Evolutionary conservation across 371 early-diverging fungal genomes (phyloP).

Genomic region (Mortierella sp.): DNA sequence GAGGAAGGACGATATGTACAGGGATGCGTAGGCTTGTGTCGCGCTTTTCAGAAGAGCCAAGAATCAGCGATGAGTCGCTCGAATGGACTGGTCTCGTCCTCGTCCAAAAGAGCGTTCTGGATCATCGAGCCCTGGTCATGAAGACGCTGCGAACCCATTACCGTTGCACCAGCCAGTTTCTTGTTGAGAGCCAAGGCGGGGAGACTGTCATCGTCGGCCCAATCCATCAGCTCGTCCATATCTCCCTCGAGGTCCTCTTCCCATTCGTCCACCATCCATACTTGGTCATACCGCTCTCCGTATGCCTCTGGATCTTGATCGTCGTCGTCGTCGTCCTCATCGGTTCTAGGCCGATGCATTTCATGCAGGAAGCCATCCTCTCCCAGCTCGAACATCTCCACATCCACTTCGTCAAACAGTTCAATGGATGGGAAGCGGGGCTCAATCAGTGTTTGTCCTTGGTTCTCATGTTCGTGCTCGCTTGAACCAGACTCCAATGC

Average conservation of each 20-base stretch:
- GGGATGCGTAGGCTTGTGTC: not conserved
- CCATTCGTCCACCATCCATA: constrained; percentile 53
- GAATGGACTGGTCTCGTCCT: constrained; percentile 41
- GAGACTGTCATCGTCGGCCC: constrained; percentile 33
- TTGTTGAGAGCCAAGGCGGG: not conserved
- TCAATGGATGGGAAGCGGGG: constrained; percentile 39
- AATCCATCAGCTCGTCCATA: constrained; percentile 42
- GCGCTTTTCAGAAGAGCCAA: constrained; percentile 33
- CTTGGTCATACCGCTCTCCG: constrained; percentile 18
- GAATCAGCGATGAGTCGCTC: constrained; percentile 40
- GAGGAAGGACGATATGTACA: not conserved
- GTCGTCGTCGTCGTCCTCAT: not conserved
- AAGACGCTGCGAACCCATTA: constrained; percentile 27
- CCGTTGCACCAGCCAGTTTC: constrained; percentile 5
- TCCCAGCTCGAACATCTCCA: constrained; percentile 33
- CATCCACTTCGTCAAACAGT: constrained; percentile 38
- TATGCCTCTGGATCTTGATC: not conserved
- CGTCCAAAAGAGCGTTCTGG: constrained; percentile 14
- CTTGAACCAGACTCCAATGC: not conserved
- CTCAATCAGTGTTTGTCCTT: constrained; percentile 31
- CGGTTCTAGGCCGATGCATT: not conserved
- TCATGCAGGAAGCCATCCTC: constrained; percentile 32
- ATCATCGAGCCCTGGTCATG: constrained; percentile 24
- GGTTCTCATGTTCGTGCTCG: too few relatives aligned
- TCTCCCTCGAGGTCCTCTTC: constrained; percentile 51